Evolutionary conservation across 371 early-diverging fungal genomes (phyloP).

Genomic region (Funneliformis caledonium): DNA sequence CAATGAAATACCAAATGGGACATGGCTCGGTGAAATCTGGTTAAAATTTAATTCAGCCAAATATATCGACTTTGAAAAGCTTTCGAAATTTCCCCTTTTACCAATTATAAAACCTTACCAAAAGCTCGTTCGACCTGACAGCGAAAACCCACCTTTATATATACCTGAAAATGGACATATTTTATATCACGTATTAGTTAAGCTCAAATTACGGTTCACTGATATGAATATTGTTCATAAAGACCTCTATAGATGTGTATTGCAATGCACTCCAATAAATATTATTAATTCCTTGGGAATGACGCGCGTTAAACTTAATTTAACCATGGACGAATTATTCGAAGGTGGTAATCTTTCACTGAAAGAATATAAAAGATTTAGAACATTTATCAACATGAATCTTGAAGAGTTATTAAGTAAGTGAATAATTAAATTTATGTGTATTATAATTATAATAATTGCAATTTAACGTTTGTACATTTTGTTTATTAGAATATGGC

Average conservation of each 20-base stretch:
- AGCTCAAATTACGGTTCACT: neutral
- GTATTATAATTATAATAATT: no score
- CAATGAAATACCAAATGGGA: neutral
- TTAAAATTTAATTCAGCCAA: neutral
- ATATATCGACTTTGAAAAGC: neutral
- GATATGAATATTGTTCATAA: neutral
- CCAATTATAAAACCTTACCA: neutral
- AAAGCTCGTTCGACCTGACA: neutral
- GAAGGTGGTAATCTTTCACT: neutral
- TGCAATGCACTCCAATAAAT: neutral
- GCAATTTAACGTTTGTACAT: no score
- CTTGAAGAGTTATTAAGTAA: neutral
- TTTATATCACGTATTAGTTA: neutral
- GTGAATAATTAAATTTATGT: neutral
- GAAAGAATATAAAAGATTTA: neutral
- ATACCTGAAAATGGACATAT: neutral
- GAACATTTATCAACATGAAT: neutral
- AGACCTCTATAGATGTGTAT: neutral
- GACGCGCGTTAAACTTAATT: neutral
- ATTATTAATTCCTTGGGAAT: neutral
- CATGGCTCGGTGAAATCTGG: neutral
- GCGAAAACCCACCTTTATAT: neutral
- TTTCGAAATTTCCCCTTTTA: neutral
- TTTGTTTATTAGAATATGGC: no score
- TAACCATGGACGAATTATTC: neutral